Evolutionary conservation across 2,329 filamentous ascomycete species (phyloP).

Genomic region (Orbilia oligospora): DNA sequence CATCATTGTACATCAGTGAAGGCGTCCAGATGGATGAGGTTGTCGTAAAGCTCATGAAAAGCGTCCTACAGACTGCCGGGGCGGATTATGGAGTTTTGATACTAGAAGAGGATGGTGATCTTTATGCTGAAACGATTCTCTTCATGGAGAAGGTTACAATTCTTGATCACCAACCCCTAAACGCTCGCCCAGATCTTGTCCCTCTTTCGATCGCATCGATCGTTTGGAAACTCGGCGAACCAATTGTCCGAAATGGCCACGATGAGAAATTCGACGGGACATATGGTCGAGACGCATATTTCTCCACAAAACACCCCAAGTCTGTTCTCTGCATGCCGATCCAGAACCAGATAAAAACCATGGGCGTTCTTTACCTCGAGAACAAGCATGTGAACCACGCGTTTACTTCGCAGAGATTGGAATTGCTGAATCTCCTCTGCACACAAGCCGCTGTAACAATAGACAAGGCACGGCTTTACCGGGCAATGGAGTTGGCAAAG

Average conservation of each 20-base stretch:
- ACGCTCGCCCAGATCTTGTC: conserved; percentile 68
- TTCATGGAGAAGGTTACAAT: conserved; percentile 64
- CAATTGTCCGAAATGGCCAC: conserved; percentile 68
- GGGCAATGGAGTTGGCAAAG: conserved; percentile 65
- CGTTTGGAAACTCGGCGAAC: conserved; percentile 87
- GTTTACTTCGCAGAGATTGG: conserved; percentile 64
- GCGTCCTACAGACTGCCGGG: conserved; percentile 64
- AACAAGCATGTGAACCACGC: conserved; percentile 64
- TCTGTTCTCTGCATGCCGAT: conserved; percentile 64
- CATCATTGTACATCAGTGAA: conserved; percentile 64
- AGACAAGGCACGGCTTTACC: conserved; percentile 64
- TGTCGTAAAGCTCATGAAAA: conserved; percentile 64
- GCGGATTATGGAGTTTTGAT: conserved; percentile 65
- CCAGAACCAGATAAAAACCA: conserved; percentile 64
- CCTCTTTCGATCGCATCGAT: conserved; percentile 94
- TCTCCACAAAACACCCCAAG: conserved; percentile 63
- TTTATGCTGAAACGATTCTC: conserved; percentile 64
- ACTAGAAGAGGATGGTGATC: conserved; percentile 63
- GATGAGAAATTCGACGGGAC: conserved; percentile 64
- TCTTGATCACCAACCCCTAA: conserved; percentile 64
- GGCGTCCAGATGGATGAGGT: conserved; percentile 64
- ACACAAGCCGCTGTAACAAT: conserved; percentile 65
- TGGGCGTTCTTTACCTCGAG: conserved; percentile 64
- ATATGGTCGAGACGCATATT: conserved; percentile 64
- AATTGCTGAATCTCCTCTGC: conserved; percentile 64